Evolutionary conservation across 192 early-diverging fungal species (phyloP), one percentile per base, ranked within the genome.

Genomic region (Lobosporangium transversale): DNA sequence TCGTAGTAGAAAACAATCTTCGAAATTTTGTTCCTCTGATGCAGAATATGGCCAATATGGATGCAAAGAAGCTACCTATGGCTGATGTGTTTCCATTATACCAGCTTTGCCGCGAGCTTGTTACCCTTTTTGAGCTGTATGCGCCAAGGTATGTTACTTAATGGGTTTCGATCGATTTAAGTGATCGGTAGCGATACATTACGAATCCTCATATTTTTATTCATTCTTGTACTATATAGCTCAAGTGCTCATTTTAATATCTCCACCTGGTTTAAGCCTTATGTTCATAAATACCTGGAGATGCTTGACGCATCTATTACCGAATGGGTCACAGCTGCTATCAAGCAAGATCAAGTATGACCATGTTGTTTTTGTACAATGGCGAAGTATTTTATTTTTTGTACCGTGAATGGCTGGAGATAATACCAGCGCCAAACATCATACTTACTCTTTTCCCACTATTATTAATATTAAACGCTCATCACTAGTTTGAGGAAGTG

Each of bases 251-350:
- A 85, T 32, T 89, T 93, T 61, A 89, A 92, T 51, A 85, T 92
- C 49, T 90, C 92, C 51, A 79, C 65, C 2, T 92, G 87, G 86
- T 95, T 95, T 62, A 66, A 78, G 21, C 85, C 87, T 2, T 89
- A 89, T 62, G 89, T 95, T n/a, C 70, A 80, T 12, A 78, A 85
- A 45, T 94, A 89, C 85, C 62, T 95, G 43, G 66, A 83, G 15
- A 78, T 78, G 0, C 88, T 89, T 20, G 86, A 93, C 49, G 56
- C 68, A 8, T 85, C 86, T n/a, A 91, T 89, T 53, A 64, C 80
- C 5, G 89, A 89, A 32, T 94, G 93, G 92, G 89, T 92, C 10
- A 69, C 73, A 30, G 83, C 81, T 53, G 88, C 91, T 7, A 87
- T 92, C 30, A 55, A 80, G n/a, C 80, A 87, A 31, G 94, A 95